Base-by-base conservation (phyloP, 768 basidiomycete genomes). In the Clathrus columnatus region DNA sequence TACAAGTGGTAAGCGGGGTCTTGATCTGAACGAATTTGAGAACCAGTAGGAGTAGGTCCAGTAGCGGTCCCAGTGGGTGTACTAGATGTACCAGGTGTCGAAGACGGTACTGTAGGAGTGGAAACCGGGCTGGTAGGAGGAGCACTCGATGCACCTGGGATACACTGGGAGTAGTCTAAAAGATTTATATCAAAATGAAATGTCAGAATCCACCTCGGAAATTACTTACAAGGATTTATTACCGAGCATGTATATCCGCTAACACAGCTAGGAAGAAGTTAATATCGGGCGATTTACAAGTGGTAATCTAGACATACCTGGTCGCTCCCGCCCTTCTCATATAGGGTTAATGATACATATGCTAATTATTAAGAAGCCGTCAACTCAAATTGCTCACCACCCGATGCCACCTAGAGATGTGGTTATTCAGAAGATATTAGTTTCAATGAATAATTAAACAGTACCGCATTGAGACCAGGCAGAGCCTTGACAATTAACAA, bases 1-100 rank as follows among this genome's bases (percentile, higher is more conserved):
- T 82, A 82, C 62, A 79, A 76, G 61, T 82, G 79, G 58, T 68
- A 81, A 6, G 78, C 77, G 4, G 80, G 79, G 46, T 72, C 73
- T 59, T 75, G 70, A 29, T 74, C 79, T 1, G 75, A 66, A 49
- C 80, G 75, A 50, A 82, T 80, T 59, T 80, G 79, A 26, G 76
- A 75, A 24, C 69, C 70, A 4, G 66, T 65, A 16, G 68, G 65
- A 26, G 64, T 59, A 7, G 70, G 61, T 8, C 49, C 62, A 17
- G 62, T 60, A 30, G 59, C 17, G 8, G 59, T 63, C 21, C 51
- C 60, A 6, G 64, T 67, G 45, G n/a, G 41, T 47, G 28, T 51
- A 52, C 26, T 48, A 47, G 48, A 36, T 48, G 23, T 30, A 16
- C 24, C 27, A 27, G 24, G 5, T 23, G 53, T 47, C 27, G 29